Evolutionary conservation across 495 filamentous ascomycete genomes (phyloP), one percentile per base, ranked within the genome.

Genomic region (Neurospora terricola): DNA sequence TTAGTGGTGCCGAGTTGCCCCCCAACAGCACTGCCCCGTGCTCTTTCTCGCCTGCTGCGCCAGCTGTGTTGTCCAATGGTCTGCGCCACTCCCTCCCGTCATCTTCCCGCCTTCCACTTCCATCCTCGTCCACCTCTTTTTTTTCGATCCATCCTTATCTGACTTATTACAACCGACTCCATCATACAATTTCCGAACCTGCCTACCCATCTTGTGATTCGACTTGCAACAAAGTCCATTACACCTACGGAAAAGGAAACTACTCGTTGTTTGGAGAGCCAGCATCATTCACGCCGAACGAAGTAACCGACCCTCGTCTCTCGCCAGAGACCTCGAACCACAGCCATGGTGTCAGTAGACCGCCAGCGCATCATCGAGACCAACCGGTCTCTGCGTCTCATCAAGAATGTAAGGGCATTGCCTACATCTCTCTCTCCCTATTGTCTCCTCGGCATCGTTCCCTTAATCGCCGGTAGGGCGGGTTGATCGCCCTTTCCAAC

Each of bases 311-410:
- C 54, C 5, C 11, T 34, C 54, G 54, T 62, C 54, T 66, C 14
- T 34, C 12, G 27, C 54, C 14, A 18, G 27, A 66, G 27, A 66
- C 54, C 23, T 10, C 3, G 0, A 66, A 36, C 27, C 14, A 34
- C 27, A 66, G 54, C 18, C 70, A 86, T 85, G 83, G 81, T 83
- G 37, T 82, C 82, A 38, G 77, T 77, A 54, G 83, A 85, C 59
- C 84, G 84, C 70, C 84, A 86, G 72, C 78, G 79, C 48, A 80
- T 85, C 77, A 86, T 87, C 27, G 84, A 85, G 87, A 89, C 90
- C 83, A 94, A 94, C 83, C 87, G 93, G 84, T 95, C 94, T 76
- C 88, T 97, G 72, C 90, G 94, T 71, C 90, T 87, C 69, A 93
- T 97, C 85, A 93, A 93, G 82, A 92, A 91, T 78, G 94, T 94